A percentile compares a stretch with the other conserved stretches of the same genome.
Evolutionary conservation across 2,329 filamentous ascomycete genomes (phyloP).

Genomic region (Penicillium sp.): DNA sequence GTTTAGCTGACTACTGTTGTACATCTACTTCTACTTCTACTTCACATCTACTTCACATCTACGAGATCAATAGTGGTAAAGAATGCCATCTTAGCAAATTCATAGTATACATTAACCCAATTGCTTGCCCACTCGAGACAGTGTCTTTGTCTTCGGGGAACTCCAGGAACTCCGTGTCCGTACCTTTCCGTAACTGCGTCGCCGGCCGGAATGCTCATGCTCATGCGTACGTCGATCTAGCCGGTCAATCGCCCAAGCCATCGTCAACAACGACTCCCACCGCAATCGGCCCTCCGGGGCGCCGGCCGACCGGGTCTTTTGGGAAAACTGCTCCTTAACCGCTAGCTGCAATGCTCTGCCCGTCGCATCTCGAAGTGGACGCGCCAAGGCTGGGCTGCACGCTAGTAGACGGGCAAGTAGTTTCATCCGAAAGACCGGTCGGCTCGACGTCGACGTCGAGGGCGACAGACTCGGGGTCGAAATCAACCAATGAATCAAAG

Average conservation of each 20-base stretch:
- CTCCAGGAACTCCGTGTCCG: slow-evolving; percentile 47
- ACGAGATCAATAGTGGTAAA: too few relatives aligned
- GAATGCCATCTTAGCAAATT: too few relatives aligned
- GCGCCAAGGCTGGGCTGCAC: slow-evolving; percentile 59
- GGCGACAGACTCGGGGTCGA: slow-evolving; percentile 55
- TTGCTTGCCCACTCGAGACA: slow-evolving; percentile 37
- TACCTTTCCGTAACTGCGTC: slow-evolving; percentile 39
- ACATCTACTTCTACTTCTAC: too few relatives aligned
- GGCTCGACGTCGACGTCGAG: slow-evolving; percentile 46
- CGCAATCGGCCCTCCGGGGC: slow-evolving; percentile 35
- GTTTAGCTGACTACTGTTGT: too few relatives aligned
- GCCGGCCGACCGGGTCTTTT: slow-evolving; percentile 39
- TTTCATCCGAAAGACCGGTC: slow-evolving; percentile 56
- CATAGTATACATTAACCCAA: slow-evolving; percentile 9
- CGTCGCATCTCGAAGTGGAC: slow-evolving; percentile 58
- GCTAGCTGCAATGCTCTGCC: slow-evolving; percentile 58
- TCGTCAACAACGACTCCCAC: slow-evolving; percentile 53
- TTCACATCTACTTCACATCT: too few relatives aligned
- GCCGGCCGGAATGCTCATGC: slow-evolving; percentile 32
- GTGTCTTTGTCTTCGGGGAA: slow-evolving; percentile 37
- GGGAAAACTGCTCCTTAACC: slow-evolving; percentile 48
- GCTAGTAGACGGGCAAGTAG: slow-evolving; percentile 55
- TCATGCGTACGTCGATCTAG: slow-evolving; percentile 35
- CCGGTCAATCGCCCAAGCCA: slow-evolving; percentile 51
- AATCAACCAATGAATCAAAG: slow-evolving; percentile 61